Percentiles rank a stretch among this genome's conserved stretches.
Conservation (phyloP, 768 basidiomycete species). For the Rhodotorula graminis region DNA sequence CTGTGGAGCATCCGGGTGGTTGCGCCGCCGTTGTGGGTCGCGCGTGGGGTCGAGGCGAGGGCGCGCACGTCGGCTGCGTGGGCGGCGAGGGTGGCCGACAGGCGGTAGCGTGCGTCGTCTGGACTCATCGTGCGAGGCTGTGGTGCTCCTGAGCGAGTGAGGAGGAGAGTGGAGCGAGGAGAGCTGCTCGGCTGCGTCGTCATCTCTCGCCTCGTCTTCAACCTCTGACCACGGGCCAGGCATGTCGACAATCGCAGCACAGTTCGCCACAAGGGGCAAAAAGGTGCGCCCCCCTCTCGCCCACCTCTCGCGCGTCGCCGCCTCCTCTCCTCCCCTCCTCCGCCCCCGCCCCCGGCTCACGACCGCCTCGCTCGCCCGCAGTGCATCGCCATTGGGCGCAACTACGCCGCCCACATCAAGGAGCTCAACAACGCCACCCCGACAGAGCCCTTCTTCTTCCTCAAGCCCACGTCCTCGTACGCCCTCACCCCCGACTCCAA, state of each 20-base stretch:
- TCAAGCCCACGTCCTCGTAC: constrained; percentile 93
- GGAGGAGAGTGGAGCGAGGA: background rate
- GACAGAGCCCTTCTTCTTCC: constrained; percentile 95
- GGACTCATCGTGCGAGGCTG: background rate
- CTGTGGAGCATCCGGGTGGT: background rate
- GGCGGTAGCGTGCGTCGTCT: background rate
- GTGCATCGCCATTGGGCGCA: constrained; percentile 94
- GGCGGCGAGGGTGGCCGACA: constrained; percentile 32
- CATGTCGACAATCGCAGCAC: constrained; percentile 20
- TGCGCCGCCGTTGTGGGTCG: background rate
- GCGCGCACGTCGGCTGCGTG: constrained; percentile 34
- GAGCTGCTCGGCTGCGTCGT: background rate
- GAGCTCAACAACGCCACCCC: constrained; percentile 85
- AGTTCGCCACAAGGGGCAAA: constrained; percentile 30
- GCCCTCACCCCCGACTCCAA: constrained; percentile 59
- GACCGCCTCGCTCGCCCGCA: constrained; percentile 43
- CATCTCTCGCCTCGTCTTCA: background rate
- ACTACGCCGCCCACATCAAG: constrained; percentile 58
- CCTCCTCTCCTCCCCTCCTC: background rate
- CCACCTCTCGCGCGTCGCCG: background rate
- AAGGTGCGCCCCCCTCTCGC: constrained; percentile 19
- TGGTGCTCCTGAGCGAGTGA: background rate
- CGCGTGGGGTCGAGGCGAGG: constrained; percentile 3
- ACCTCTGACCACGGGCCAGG: no score
- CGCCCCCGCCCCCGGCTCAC: background rate